Evolutionary conservation across 192 early-diverging fungal genomes (phyloP), one percentile per base, ranked within the genome.

Genomic region (Coemansia sp.): DNA sequence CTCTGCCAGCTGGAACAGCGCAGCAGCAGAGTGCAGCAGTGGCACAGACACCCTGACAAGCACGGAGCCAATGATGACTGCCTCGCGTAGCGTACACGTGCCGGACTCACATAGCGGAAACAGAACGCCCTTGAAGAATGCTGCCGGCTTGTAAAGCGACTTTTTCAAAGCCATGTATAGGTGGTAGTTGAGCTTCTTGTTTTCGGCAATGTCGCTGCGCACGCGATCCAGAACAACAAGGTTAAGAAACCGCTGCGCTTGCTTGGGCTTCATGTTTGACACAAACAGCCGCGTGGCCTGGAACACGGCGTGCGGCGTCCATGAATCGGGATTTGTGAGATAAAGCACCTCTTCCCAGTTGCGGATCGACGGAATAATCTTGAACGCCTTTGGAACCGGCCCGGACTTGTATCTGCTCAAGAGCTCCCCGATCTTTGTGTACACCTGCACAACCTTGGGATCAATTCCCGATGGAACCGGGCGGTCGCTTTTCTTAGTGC

Each of bases 261-360:
- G 91, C 72, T 92, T 89, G 43, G 90, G 88, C 79, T 96, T 96
- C 84, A 99, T 86, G 76, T 95, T 97, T n/a, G 95, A 97, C 39
- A 94, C 93, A 82, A 99, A 98, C 76, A 99, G 90, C 41, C 94
- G 86, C 5, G 96, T 97, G 6, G 97, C 97, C 81, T 96, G 91
- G 80, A 95, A 98, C 13, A 89, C 90, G 2, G 97, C 97, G 69
- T 98, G 91, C n/a, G 96, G 92, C 8, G 97, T 95, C 97, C 97
- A 99, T 43, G 88, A 85, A 39, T 92, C 90, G 0, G 97, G 97
- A 19, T 83, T 85, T 4, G 97, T 99, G 46, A 98, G 82, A 71
- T 92, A 94, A 65, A 99, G 75, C 42, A 99, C 88, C 73, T 99
- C 94, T 76, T 99, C 95, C 97, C 97, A 99, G 86, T 99, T 93